Conservation (phyloP, 139 green algal species). For the Picochlorum sp. region DNA sequence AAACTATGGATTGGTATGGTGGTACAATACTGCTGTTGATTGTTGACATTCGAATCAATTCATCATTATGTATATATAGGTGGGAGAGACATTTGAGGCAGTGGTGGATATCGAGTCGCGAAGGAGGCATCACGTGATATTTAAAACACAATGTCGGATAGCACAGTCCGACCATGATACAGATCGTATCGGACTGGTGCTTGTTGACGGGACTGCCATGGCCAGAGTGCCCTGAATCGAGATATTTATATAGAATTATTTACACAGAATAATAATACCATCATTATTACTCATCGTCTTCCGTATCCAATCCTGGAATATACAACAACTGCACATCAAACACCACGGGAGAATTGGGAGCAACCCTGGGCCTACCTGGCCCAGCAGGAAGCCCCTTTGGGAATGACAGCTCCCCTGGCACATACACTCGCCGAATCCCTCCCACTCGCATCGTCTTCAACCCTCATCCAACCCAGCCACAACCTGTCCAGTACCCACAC, state of each 20-base stretch:
- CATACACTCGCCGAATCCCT: slow-evolving; percentile 80
- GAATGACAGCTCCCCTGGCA: slow-evolving; percentile 87
- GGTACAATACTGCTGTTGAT: not conserved
- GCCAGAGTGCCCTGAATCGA: not conserved
- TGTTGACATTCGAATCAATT: not conserved
- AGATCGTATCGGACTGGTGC: not conserved
- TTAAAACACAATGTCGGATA: not conserved
- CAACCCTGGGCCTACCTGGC: slow-evolving; percentile 60
- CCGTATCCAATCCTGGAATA: slow-evolving; percentile 64
- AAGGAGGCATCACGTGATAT: not conserved
- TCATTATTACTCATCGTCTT: slow-evolving; percentile 5
- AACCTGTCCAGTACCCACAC: slow-evolving; percentile 57
- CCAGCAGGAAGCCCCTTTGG: slow-evolving; percentile 73
- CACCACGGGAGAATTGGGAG: slow-evolving; percentile 45
- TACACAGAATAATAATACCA: too few relatives aligned
- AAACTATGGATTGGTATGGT: slow-evolving; percentile 25
- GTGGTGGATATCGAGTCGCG: not conserved
- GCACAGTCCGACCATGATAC: too few relatives aligned
- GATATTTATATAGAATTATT: too few relatives aligned
- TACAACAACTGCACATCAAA: slow-evolving; percentile 92
- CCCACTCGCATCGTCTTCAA: slow-evolving; percentile 78
- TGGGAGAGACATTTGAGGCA: not conserved
- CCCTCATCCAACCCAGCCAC: slow-evolving; percentile 81
- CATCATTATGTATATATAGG: not conserved
- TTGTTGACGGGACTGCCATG: not conserved